phyloP scores from a whole-genome alignment of 805 yeast genomes.

The Phaffomyces antillensis region DNA sequence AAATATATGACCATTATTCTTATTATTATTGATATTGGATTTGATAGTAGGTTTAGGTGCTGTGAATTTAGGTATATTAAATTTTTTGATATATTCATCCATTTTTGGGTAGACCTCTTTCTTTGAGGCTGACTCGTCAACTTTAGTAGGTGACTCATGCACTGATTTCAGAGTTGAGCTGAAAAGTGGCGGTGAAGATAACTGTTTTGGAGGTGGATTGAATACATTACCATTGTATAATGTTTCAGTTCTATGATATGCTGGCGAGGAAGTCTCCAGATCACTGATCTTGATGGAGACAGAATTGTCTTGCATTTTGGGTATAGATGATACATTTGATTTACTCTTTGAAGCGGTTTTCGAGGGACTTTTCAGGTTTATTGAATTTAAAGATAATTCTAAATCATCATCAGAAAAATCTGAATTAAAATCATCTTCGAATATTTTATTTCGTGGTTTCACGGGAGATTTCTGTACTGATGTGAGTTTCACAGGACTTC shows the following conservation, averaged over 20 bases:
- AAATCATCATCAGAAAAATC: conserved; percentile 1
- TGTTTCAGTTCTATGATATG: conserved; percentile 21
- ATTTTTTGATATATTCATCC: background rate
- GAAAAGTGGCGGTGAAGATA: background rate
- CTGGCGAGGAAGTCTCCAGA: conserved; percentile 23
- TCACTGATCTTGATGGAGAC: conserved; percentile 9
- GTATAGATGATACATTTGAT: background rate
- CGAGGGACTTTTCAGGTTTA: background rate
- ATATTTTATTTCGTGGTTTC: background rate
- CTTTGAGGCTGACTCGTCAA: no score
- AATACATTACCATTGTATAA: background rate
- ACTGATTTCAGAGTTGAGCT: conserved; percentile 1
- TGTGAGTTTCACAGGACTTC: background rate
- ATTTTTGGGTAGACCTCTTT: background rate
- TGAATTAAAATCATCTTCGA: conserved; percentile 1
- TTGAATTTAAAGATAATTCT: background rate
- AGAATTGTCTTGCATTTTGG: background rate
- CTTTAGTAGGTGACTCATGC: background rate
- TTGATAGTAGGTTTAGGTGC: no score
- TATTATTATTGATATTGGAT: no score
- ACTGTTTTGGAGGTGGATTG: background rate
- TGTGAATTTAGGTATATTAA: background rate
- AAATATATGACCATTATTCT: conserved; percentile 14
- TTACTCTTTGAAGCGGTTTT: background rate
- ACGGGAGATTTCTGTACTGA: background rate